Evolutionary conservation across 2,329 filamentous ascomycete species (phyloP), one percentile per base, ranked within the genome.

Genomic region (Colletotrichum gigasporum): DNA sequence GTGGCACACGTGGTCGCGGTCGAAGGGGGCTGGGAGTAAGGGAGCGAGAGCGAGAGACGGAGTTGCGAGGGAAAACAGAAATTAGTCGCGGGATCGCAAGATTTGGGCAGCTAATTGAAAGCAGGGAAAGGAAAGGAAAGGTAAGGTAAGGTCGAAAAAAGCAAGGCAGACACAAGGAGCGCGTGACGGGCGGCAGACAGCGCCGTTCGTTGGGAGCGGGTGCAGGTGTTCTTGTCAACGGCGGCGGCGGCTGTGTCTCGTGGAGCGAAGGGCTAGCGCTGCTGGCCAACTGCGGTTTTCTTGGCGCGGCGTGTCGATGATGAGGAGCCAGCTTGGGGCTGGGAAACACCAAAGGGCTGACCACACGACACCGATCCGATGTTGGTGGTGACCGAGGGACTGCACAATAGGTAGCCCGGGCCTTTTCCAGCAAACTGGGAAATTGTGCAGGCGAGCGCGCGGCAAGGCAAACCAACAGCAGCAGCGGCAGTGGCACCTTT

Each of bases 171-270:
- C 37, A n/a, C 37, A 53, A 47, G 41, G 48, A 41, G 61, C 39
- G 61, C 57, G 62, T 55, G 57, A 61, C 50, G 50, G 41, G 50
- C 37, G 57, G 41, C 32, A 24, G 41, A 41, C 32, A 53, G 41
- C 61, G 28, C 48, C 47, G 61, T 61, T 64, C 55, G 37, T 24
- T 47, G 42, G 20, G 53, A 28, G 30, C 53, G 47, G 48, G 53
- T 37, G 30, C 53, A 56, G 48, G 55, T 47, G 61, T 35, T 22
- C 35, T 32, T 47, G 54, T 64, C 56, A 65, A 65, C 50, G 62
- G 62, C 62, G 47, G 61, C 56, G 55, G 60, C 55, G 60, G 61
- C 61, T 62, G 56, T 62, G 62, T 62, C 48, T 65, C 62, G 42
- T 55, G 62, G 56, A 50, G 28, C 32, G 50, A 61, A 22, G 30